Evolutionary conservation across 257 asterid genomes (phyloP).

Genomic region (Fraxinus cuspidata): DNA sequence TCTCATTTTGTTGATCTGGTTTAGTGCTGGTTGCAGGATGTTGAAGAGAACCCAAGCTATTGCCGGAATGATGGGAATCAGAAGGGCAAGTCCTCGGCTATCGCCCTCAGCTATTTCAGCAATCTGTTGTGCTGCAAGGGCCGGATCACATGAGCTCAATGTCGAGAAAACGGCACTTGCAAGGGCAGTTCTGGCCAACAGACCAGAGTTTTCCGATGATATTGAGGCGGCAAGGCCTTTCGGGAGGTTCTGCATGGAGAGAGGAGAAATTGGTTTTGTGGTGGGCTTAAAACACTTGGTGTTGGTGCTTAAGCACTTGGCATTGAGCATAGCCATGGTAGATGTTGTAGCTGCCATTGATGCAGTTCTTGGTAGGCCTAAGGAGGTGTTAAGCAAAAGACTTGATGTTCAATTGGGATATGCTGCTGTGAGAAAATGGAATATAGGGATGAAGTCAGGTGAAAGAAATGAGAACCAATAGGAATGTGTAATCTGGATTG

Average conservation of each 20-base stretch:
- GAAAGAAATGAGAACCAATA: constrained; percentile 42
- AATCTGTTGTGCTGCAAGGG: constrained; percentile 87
- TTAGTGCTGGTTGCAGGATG: constrained; percentile 83
- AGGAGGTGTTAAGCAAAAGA: neutral
- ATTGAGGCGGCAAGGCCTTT: constrained; percentile 37
- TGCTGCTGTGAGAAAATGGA: constrained; percentile 28
- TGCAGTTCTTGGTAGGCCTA: neutral
- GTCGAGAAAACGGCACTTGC: constrained; percentile 86
- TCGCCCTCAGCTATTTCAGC: constrained; percentile 89
- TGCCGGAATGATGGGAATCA: constrained; percentile 79
- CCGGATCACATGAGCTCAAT: constrained; percentile 64
- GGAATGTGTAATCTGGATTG: constrained; percentile 47
- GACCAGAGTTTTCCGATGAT: constrained; percentile 13
- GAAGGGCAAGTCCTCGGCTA: constrained; percentile 77
- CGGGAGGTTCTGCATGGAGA: constrained; percentile 54
- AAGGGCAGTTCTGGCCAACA: constrained; percentile 21
- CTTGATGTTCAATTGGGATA: neutral
- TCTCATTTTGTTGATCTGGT: constrained; percentile 83
- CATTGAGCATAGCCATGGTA: constrained; percentile 67
- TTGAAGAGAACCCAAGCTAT: constrained; percentile 84
- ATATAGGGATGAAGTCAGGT: constrained; percentile 27
- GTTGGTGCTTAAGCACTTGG: constrained; percentile 49
- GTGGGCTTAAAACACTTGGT: constrained; percentile 32
- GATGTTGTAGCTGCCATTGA: constrained; percentile 77
- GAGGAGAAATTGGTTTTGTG: constrained; percentile 40